Conservation (phyloP, 805 yeast species). For the Lachancea kluyveri region DNA sequence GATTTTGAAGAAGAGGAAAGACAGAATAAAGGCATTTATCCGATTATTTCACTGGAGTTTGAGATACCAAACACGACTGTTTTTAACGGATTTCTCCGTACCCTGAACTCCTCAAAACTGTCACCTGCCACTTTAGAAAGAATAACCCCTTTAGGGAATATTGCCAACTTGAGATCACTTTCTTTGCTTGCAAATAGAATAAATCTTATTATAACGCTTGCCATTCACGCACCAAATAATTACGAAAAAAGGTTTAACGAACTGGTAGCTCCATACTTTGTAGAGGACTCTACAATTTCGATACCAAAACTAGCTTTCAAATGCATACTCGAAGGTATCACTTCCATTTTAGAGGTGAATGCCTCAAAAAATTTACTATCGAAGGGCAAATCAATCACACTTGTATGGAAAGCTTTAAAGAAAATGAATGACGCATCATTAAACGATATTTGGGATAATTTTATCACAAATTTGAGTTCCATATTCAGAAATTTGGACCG, state of each 20-base stretch:
- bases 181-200: conserved; percentile 24
- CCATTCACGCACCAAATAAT: conserved; percentile 15
- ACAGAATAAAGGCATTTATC: too few species aligned
- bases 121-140: conserved; percentile 18
- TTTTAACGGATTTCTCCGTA: conserved; percentile 21
- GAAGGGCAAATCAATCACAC: conserved; percentile 10
- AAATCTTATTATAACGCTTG: conserved; percentile 21
- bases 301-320: conserved; percentile 2
- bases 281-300: conserved; percentile 1
- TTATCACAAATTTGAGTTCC: conserved; percentile 9
- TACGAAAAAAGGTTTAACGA: conserved; percentile 20
- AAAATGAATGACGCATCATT: not conserved
- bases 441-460: conserved; percentile 5
- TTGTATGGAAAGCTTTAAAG: conserved; percentile 4
- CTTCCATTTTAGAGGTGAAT: conserved; percentile 9
- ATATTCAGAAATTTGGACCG: conserved; percentile 4
- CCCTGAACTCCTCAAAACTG: conserved; percentile 11
- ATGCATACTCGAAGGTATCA: conserved; percentile 10
- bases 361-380: conserved; percentile 11
- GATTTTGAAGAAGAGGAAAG: conserved; percentile 22
- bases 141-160: conserved; percentile 26
- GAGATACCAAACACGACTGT: conserved; percentile 7
- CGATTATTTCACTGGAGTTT: conserved; percentile 7
- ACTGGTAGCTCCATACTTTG: conserved; percentile 15
- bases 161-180: conserved; percentile 13